Evolutionary conservation across 2,329 filamentous ascomycete species (phyloP).

Genomic region (Alternaria postmessia): DNA sequence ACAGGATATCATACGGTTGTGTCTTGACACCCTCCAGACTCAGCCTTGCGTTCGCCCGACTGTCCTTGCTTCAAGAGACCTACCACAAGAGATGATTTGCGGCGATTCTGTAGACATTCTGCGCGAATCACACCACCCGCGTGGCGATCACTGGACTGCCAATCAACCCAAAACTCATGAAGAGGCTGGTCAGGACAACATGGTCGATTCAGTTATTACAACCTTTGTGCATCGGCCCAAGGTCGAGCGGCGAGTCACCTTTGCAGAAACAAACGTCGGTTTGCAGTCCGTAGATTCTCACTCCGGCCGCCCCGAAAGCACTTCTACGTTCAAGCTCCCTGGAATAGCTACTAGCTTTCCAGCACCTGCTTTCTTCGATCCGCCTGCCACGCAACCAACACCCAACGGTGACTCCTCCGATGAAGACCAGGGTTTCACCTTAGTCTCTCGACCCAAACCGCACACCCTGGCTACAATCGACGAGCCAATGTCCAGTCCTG

Average conservation of each 20-base stretch:
- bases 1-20: constrained; percentile 22
- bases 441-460: constrained; percentile 30
- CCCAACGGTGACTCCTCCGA: constrained; percentile 18
- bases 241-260: not conserved
- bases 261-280: not conserved
- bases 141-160: not conserved
- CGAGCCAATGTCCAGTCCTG: constrained; percentile 21
- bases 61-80: constrained; percentile 16
- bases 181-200: constrained; percentile 2
- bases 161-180: not conserved
- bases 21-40: constrained; percentile 13
- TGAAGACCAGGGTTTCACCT: constrained; percentile 35
- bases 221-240: constrained; percentile 23
- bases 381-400: not conserved
- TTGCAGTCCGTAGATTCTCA: not conserved
- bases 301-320: not conserved
- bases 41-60: constrained; percentile 12
- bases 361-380: not conserved
- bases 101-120: not conserved
- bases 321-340: not conserved
- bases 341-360: not conserved
- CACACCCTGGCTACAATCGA: not conserved
- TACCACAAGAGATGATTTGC: constrained; percentile 17
- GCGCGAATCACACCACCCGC: not conserved
- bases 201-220: constrained; percentile 7